Evolutionary conservation across 2,329 filamentous ascomycete species (phyloP).

Genomic region (Incumbomyces lentus): DNA sequence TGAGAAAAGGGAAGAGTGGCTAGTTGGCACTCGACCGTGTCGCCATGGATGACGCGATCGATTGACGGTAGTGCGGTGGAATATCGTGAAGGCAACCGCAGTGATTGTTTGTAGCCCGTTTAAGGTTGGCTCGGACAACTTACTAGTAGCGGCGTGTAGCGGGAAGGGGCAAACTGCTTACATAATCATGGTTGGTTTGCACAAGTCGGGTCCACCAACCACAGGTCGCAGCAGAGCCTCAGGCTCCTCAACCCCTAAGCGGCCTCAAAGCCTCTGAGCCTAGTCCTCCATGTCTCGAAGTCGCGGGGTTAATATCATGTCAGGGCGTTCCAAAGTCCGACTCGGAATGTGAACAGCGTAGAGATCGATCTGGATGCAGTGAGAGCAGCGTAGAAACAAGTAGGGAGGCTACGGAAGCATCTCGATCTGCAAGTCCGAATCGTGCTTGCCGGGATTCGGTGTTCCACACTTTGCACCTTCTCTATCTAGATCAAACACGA

Average conservation of each 20-base stretch:
- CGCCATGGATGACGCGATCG: neutral
- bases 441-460: too few species aligned
- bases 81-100: neutral
- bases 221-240: too few species aligned
- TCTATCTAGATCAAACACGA: neutral
- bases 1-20: neutral
- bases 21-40: neutral
- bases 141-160: neutral
- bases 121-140: constrained; percentile 6
- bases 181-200: neutral
- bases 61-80: neutral
- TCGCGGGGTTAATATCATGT: too few species aligned
- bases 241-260: too few species aligned
- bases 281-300: too few species aligned
- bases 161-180: neutral
- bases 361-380: too few species aligned
- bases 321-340: too few species aligned
- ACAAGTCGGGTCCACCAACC: neutral
- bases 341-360: too few species aligned
- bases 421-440: too few species aligned
- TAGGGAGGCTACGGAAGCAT: too few species aligned
- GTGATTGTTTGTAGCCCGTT: constrained; percentile 1
- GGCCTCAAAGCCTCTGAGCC: too few species aligned
- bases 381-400: too few species aligned
- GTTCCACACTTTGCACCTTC: neutral